phyloP scores from a whole-genome alignment of 257 asterid species.

The Misopates orontium region DNA sequence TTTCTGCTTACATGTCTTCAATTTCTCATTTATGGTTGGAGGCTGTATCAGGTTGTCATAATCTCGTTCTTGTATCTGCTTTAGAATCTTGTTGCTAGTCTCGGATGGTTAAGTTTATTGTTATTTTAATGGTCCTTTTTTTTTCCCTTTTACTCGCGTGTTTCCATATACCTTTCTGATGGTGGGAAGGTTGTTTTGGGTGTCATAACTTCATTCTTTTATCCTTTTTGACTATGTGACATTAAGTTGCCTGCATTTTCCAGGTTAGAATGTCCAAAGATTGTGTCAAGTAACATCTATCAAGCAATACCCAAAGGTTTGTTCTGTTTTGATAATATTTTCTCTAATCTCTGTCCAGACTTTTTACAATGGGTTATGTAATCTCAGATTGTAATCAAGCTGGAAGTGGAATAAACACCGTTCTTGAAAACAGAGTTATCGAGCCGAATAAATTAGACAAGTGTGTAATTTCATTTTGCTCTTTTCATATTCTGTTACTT shows the following conservation, averaged over 20 bases:
- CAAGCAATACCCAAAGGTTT: conserved; percentile 48
- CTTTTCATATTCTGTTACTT: not conserved
- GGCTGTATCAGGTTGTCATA: too few species aligned
- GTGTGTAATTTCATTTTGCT: conserved; percentile 40
- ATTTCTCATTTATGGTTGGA: too few species aligned
- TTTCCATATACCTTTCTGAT: too few species aligned
- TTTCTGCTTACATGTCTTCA: too few species aligned
- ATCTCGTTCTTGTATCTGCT: too few species aligned
- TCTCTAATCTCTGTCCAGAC: conserved; percentile 6
- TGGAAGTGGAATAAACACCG: conserved; percentile 31
- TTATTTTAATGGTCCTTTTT: too few species aligned
- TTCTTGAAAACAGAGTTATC: conserved; percentile 34
- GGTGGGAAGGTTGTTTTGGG: too few species aligned
- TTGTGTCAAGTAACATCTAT: conserved; percentile 30
- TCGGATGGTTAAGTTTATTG: too few species aligned
- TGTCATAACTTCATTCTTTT: too few species aligned
- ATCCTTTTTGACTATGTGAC: too few species aligned
- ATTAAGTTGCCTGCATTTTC: conserved; percentile 22
- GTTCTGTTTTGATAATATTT: conserved; percentile 25
- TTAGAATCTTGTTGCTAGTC: too few species aligned
- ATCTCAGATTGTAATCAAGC: conserved; percentile 47
- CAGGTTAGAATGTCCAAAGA: conserved; percentile 52
- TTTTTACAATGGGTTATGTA: conserved; percentile 19
- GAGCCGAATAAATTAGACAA: conserved; percentile 42
- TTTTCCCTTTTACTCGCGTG: too few species aligned